Evolutionary conservation across 768 basidiomycete genomes (phyloP), one percentile per base, ranked within the genome.

Genomic region (Kwoniella dendrophila): DNA sequence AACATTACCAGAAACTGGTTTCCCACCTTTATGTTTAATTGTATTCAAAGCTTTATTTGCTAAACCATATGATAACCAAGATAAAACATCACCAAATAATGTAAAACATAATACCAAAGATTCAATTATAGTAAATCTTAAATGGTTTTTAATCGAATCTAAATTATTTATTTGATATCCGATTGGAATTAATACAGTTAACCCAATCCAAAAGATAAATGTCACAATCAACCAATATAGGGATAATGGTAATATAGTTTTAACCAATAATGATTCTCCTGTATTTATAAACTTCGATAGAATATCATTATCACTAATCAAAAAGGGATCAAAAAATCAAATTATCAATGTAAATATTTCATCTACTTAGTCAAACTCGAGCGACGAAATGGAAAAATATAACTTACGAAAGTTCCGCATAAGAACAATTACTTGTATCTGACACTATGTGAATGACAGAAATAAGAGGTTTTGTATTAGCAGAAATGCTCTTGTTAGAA

Each of bases 171-270:
- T 75, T 22, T 27, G 36, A 62, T 79, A 79, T 2, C 76, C 78
- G 7, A 72, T 38, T 2, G 71, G 56, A 4, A 69, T 44, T 26
- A 66, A 64, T 34, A 71, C 66, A 32, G 73, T 63, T 4, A 79
- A 62, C 14, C 64, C 43, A 7, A 71, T 69, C 78, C 78, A 79
- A 38, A 62, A 51, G 57, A 76, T 44, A 14, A 73, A 59, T 7
- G 66, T 69, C 44, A 79, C 64, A 47, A 79, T 77, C 26, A 68
- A 47, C 78, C 78, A 79, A 53, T 79, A 79, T 43, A 76, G 76
- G 16, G 78, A 68, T 68, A 77, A 56, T 0, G 78, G 78, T 0
- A 79, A 61, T 51, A 75, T 68, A 22, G 71, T 71, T 11, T 75
- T 52, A 2, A 77, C 76, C 0, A 74, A 73, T n/a, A 77, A 44